Conservation (phyloP, 202 grass and related monocot genomes). For the Hordeum pubiflorum region DNA sequence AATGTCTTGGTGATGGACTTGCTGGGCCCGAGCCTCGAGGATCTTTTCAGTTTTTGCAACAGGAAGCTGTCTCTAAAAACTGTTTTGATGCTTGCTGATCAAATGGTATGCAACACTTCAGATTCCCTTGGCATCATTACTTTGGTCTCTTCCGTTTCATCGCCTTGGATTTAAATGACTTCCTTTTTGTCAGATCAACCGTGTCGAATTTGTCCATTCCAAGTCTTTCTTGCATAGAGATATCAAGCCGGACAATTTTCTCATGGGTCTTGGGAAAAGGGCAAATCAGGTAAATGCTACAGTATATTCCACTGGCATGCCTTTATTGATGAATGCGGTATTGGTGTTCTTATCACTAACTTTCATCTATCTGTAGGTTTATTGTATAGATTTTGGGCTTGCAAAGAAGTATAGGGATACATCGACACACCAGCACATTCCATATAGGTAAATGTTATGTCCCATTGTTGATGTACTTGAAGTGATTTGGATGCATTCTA, state of each 20-base stretch:
- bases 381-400: slow-evolving; percentile 88
- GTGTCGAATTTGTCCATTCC: slow-evolving; percentile 5
- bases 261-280: slow-evolving; percentile 14
- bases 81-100: slow-evolving; percentile 95
- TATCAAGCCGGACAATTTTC: slow-evolving; percentile 15
- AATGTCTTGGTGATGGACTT: slow-evolving; percentile 10
- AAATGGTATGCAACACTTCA: slow-evolving; percentile 49
- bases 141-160: neutral
- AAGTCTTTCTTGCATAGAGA: slow-evolving; percentile 20
- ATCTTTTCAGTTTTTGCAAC: neutral
- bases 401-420: slow-evolving; percentile 94
- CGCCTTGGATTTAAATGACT: neutral
- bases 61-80: slow-evolving; percentile 56
- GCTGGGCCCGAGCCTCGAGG: slow-evolving; percentile 2
- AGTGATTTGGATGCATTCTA: neutral
- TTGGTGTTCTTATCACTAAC: neutral
- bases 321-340: neutral
- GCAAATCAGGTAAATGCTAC: slow-evolving; percentile 55
- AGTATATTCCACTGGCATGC: slow-evolving; percentile 1
- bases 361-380: slow-evolving; percentile 51
- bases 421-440: slow-evolving; percentile 78
- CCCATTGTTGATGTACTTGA: neutral
- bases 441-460: slow-evolving; percentile 58
- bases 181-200: slow-evolving; percentile 9
- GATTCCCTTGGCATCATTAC: neutral